phyloP scores from a whole-genome alignment of 179 eudicot genomes.

The Camellia oleifera region DNA sequence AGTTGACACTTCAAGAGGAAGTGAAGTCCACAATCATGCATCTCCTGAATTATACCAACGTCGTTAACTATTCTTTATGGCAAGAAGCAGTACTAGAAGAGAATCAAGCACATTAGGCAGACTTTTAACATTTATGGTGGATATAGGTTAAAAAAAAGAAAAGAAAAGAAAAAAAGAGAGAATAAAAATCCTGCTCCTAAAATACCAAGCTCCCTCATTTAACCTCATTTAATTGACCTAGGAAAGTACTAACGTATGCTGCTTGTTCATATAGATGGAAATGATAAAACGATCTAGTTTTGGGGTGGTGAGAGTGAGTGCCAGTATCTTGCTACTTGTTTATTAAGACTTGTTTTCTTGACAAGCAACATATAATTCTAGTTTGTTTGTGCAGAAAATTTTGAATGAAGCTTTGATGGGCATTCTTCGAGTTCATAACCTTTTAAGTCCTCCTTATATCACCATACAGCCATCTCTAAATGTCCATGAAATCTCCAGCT shows the following conservation, averaged over 20 bases:
- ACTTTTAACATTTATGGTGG: no score
- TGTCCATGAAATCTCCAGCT: slow-evolving; percentile 66
- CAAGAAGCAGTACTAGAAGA: not conserved
- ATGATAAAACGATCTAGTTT: not conserved
- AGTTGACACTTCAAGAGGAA: not conserved
- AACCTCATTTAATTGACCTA: not conserved
- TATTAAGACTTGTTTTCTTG: not conserved
- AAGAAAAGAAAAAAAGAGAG: no score
- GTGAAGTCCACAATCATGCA: not conserved
- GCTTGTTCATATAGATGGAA: not conserved
- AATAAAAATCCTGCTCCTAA: not conserved
- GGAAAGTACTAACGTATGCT: not conserved
- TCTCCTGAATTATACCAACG: not conserved
- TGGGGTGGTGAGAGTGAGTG: not conserved
- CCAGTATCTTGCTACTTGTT: not conserved
- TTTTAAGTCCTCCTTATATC: slow-evolving; percentile 85
- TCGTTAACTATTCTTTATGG: not conserved
- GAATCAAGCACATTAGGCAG: not conserved
- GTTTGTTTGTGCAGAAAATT: slow-evolving; percentile 51
- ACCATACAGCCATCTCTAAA: slow-evolving; percentile 57
- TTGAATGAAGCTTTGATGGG: slow-evolving; percentile 97
- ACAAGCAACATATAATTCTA: not conserved
- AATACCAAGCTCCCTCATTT: not conserved
- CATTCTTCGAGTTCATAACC: slow-evolving; percentile 80
- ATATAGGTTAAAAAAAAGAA: not conserved